These are phyloP conservation scores for Silybum marianum DNA, from an alignment of 129 eudicot genomes.

Conservation along the genomic window DNA sequence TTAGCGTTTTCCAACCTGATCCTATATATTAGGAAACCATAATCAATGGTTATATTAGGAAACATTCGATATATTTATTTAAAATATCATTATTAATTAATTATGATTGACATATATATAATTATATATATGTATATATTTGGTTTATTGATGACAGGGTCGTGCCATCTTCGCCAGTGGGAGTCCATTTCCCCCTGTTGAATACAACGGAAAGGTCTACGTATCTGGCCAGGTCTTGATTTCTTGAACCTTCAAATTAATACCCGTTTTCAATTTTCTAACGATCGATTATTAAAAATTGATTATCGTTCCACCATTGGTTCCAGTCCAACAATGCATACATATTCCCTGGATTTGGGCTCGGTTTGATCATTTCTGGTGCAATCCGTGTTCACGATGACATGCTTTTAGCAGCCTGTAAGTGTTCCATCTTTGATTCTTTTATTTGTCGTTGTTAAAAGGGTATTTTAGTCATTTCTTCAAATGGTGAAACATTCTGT, in stretches of 20 bases:
- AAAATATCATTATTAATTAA: no score
- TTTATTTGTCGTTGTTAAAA: neutral
- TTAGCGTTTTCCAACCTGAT: no score
- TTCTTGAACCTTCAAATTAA: conserved; percentile 25
- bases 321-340: conserved; percentile 93
- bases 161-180: conserved; percentile 95
- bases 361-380: conserved; percentile 91
- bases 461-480: neutral
- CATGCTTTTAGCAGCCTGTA: conserved; percentile 97
- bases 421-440: conserved; percentile 45
- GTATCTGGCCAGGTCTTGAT: conserved; percentile 82
- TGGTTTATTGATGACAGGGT: conserved; percentile 50
- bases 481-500: neutral
- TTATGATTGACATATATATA: no score
- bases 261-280: neutral
- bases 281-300: neutral
- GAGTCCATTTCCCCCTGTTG: conserved; percentile 93
- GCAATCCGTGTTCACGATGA: conserved; percentile 98
- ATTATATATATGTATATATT: neutral
- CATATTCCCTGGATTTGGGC: conserved; percentile 96
- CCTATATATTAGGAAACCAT: no score
- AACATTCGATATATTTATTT: no score
- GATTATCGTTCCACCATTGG: conserved; percentile 16
- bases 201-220: conserved; percentile 65
- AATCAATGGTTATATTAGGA: no score